Base-by-base conservation (phyloP, 1,284 basidiomycete genomes). In the Malassezia dermatis region DNA sequence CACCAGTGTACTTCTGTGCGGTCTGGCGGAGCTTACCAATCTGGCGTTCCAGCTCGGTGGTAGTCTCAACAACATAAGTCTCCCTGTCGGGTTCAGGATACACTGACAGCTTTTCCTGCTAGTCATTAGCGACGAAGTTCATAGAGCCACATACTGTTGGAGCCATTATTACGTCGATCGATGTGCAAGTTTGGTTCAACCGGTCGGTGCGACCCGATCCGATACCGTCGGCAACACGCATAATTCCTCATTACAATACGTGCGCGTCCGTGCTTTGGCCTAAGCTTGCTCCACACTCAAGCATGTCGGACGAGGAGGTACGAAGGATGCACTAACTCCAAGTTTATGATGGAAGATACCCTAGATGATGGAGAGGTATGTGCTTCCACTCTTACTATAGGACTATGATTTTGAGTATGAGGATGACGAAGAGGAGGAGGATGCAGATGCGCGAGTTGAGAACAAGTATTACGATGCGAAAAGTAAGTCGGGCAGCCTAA, bases 391-490 rank as follows among this genome's bases (percentile, higher is more conserved):
- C 23, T 42, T 13, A 32, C 21, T 12, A 4, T 68, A 93, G 88
- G 89, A 94, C 74, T 95, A 95, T 77, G 89, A 84, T 67, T 96
- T 96, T 75, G 89, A 94, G 76, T 99, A 71, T 48, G 71, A 74
- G 51, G 67, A 95, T 75, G 91, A 89, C 44, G 76, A 76, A n/a
- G 80, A 80, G 24, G 61, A 64, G 27, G 62, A 64, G 28, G 89
- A 84, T 10, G 87, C 82, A 37, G 86, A 83, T 56, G 87, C 85
- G n/a, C 91, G 95, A 75, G 83, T 95, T 42, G 94, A 99, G 79
- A 99, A 99, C 73, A 84, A 90, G 81, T 99, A 99, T 78, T 98
- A 98, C 77, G 86, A 85, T 48, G 94, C 94, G 11, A 99, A 98
- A 76, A 84, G 89, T 93, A 64, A 58, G 84, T 37, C 4, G 6